Conservation (phyloP, 306 rosid species). For the Psophocarpus tetragonolobus region DNA sequence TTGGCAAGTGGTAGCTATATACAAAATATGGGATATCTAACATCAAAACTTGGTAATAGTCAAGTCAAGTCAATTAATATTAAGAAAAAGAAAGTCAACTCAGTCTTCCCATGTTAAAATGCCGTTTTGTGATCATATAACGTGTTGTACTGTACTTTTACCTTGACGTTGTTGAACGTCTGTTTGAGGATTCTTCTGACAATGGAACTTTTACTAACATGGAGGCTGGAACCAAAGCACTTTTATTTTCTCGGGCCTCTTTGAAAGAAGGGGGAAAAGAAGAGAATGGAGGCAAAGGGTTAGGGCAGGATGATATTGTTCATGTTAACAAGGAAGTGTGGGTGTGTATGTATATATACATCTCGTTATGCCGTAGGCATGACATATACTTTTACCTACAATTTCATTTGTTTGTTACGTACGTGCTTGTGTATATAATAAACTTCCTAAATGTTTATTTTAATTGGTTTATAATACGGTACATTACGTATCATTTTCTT, state of each 20-base stretch:
- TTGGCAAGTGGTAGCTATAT: not conserved
- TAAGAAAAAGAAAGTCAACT: too few species aligned
- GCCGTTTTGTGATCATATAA: not conserved
- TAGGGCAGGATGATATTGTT: not conserved
- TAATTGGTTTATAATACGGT: not conserved
- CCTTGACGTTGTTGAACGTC: not conserved
- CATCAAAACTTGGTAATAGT: not conserved
- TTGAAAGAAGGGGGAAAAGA: not conserved
- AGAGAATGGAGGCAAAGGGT: not conserved
- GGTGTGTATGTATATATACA: not conserved
- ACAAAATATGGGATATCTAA: not conserved
- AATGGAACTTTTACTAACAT: not conserved
- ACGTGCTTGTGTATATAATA: not conserved
- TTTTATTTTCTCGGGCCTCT: not conserved
- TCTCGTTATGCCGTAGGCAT: not conserved
- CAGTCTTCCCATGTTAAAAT: not conserved
- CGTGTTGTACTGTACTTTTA: not conserved
- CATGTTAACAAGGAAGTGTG: not conserved
- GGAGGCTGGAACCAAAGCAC: not conserved
- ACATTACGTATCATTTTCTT: not conserved
- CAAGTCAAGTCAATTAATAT: slow-evolving; percentile 21
- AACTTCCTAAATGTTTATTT: not conserved
- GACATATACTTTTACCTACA: not conserved
- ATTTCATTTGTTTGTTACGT: not conserved
- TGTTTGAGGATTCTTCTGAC: not conserved